phyloP scores from a whole-genome alignment of 2,329 filamentous ascomycete genomes.

The Pseudophaeomoniella oleicola region DNA sequence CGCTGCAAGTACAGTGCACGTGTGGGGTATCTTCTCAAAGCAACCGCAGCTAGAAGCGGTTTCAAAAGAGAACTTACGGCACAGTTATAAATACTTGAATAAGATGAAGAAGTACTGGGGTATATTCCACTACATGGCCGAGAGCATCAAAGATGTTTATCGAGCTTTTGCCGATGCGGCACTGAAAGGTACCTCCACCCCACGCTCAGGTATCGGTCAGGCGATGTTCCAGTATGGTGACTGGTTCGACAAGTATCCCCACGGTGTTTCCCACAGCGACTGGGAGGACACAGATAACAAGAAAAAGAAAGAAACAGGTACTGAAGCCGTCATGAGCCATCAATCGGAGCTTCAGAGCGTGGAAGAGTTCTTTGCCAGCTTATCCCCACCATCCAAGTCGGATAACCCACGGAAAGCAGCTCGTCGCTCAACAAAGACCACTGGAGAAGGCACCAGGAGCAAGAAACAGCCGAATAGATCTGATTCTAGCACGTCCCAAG shows the following conservation, averaged over 20 bases:
- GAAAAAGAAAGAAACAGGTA: slow-evolving; percentile 49
- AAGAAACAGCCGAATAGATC: neutral
- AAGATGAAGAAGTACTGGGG: slow-evolving; percentile 98
- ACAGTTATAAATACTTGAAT: slow-evolving; percentile 77
- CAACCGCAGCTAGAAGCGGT: slow-evolving; percentile 59
- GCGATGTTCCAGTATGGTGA: slow-evolving; percentile 85
- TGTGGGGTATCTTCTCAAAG: slow-evolving; percentile 80
- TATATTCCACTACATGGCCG: slow-evolving; percentile 94
- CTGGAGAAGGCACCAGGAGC: neutral
- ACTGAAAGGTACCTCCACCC: slow-evolving; percentile 41
- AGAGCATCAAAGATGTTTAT: slow-evolving; percentile 82
- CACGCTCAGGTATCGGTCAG: neutral
- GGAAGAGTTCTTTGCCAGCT: slow-evolving; percentile 79
- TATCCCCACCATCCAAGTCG: slow-evolving; percentile 46
- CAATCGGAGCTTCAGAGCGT: slow-evolving; percentile 85
- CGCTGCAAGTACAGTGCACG: slow-evolving; percentile 83
- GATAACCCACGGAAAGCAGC: slow-evolving; percentile 14
- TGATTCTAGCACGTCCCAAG: neutral
- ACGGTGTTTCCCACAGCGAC: slow-evolving; percentile 73
- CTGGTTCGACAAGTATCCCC: slow-evolving; percentile 92
- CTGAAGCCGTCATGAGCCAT: slow-evolving; percentile 80
- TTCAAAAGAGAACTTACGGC: slow-evolving; percentile 71
- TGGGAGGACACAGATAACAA: slow-evolving; percentile 60
- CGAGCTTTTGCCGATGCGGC: slow-evolving; percentile 71
- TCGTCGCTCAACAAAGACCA: slow-evolving; percentile 4